Conservation (phyloP, 495 filamentous ascomycete species). For the Aspergillus campestris region DNA sequence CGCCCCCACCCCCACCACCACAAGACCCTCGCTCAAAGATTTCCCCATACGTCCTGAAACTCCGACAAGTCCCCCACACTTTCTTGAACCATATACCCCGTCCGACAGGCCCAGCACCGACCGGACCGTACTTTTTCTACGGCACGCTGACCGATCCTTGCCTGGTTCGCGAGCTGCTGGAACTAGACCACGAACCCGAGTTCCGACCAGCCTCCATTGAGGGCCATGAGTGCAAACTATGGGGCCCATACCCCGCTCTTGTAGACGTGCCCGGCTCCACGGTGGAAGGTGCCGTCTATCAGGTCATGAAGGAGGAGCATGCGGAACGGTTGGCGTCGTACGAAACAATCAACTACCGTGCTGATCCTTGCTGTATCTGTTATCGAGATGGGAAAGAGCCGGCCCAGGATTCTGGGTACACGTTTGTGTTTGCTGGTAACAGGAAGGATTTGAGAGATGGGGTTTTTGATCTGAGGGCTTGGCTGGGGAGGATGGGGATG, state of each 20-base stretch:
- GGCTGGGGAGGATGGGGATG: conserved; percentile 13
- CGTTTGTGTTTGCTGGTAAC: conserved; percentile 25
- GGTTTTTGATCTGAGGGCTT: conserved; percentile 17
- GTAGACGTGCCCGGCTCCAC: conserved; percentile 7
- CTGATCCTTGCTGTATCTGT: conserved; percentile 11
- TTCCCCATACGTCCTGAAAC: no score
- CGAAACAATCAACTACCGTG: conserved; percentile 20
- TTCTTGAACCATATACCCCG: no score
- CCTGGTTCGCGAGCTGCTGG: conserved; percentile 12
- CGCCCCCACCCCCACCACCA: no score
- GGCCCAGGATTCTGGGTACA: conserved; percentile 9
- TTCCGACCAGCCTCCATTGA: conserved; percentile 10
- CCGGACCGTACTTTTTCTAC: conserved; percentile 28
- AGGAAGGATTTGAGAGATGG: conserved; percentile 17
- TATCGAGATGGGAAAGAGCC: conserved; percentile 15
- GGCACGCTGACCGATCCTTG: conserved; percentile 19
- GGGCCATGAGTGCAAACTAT: conserved; percentile 15
- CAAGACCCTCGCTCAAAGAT: no score
- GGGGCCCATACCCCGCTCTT: conserved; percentile 23
- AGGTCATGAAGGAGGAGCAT: conserved; percentile 12
- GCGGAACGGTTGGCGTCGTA: conserved; percentile 19
- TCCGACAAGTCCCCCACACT: no score
- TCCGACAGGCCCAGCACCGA: conserved; percentile 2
- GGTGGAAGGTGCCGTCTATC: conserved; percentile 19
- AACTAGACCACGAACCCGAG: conserved; percentile 5